Evolutionary conservation across 495 filamentous ascomycete species (phyloP), one percentile per base, ranked within the genome.

Genomic region (Astrocystis sublimbata): DNA sequence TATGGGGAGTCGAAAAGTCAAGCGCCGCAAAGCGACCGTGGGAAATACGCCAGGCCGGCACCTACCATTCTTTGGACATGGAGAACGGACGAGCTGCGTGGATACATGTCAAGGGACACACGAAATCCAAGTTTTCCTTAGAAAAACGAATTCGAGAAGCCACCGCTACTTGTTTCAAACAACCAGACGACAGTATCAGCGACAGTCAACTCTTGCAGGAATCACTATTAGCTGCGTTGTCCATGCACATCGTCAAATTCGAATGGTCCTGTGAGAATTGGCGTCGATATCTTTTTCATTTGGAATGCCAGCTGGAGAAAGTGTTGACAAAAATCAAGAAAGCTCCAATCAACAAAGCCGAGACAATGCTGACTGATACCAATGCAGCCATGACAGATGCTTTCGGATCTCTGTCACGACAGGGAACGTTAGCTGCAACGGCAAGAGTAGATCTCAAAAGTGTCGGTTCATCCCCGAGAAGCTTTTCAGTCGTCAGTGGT

Each of bases 201-300:
- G n/a, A n/a, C 9, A 42, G 55, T 1, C 42, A 47, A 50, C 38
- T 31, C 5, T 61, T 26, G n/a, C 45, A 57, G 7, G 28, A 55
- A 10, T 66, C 65, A 8, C 72, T 81, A 30, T 36, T 47, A 5
- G 60, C 74, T 17, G 54, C 72, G 1, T 66, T 82, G 4, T 60
- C 52, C 6, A 72, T 63, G 1, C 78, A 80, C 47, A 53, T 78
- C 17, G 52, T 79, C 10, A 42, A 76, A 6, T 71, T 73, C 59
- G 70, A 79, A 28, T 81, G 79, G 79, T 75, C 75, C 40, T 68
- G 45, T 13, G 79, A 81, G 52, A 71, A 78, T 54, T 83, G 80
- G 79, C 68, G 75, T 21, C 75, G 70, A 72, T 82, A 79, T 59
- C 68, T 81, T 10, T 73, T 71, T 24, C 68, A 64, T 52, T 67